Base-by-base conservation (phyloP, 257 asterid species). In the Cruciata laevipes region DNA sequence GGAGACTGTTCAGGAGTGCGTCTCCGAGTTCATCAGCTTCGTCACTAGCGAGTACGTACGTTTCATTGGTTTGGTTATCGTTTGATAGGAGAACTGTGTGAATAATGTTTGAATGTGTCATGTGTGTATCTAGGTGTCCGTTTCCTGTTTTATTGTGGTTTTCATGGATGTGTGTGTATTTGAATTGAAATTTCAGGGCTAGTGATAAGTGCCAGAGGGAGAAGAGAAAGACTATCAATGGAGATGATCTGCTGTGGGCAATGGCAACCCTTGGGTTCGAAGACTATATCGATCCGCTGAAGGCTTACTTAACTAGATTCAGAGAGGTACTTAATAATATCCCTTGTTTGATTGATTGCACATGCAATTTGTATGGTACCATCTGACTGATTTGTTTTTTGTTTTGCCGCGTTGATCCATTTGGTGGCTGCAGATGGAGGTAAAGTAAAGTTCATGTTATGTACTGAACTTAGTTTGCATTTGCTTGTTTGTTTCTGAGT, bases 141-240 rank as follows among this genome's bases (percentile, higher is more conserved):
- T 1, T 53, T 53, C 11, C 10, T 47, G 44, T 47, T 47, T 38
- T 49, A 8, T 17, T 27, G 59, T 61, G 33, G 44, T 17, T 20
- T 33, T 44, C 14, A 42, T 25, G 56, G 55, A 7, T 35, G 24
- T 64, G 55, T 20, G 38, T 37, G 10, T 37, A 37, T 11, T 40
- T 40, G 71, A 53, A 71, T 4, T 51, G 63, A 52, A 73, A 67
- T 79, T 62, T 52, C 49, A 90, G 97, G 88, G 96, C 97, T 60
- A 90, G 96, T 68, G 96, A 90, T 72, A 90, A 90, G 84, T 90
- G 97, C 77, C 96, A 88, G 84, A 86, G 89, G 74, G 97, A 90
- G 81, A 86, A 90, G 73, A 80, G 96, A 65, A 90, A 90, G 86
- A 90, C 97, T 1, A 84, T 90, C 72, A 90, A 86, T 66, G 97